Evolutionary conservation across 345 rosid species (phyloP), one percentile per base, ranked within the genome.

Genomic region (Barbarea vulgaris): DNA sequence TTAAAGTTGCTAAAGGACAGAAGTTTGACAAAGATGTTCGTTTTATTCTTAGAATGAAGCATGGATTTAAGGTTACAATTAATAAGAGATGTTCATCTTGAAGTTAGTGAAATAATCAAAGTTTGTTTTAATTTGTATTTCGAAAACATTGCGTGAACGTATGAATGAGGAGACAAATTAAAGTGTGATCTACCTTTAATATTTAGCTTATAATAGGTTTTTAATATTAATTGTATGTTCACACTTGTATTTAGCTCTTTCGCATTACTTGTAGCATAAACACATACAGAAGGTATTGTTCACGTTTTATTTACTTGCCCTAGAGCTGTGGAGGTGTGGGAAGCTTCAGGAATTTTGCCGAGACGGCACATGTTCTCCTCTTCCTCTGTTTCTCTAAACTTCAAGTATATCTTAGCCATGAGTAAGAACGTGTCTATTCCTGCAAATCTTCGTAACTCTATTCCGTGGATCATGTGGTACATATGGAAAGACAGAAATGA

Each of bases 41-140:
- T 56, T 56, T 30, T 1, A 56, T 56, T 56, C 39, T 56, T 30
- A n/a, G 14, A 56, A n/a, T 56, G 22, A 56, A 56, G 39, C 61
- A 56, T 30, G 39, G 39, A 4, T 30, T 56, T n/a, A 56, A 56
- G 61, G 61, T 56, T 56, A 56, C 22, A 30, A 56, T 56, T 30
- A 30, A 9, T 10, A 56, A 56, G 39, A 56, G 61, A n/a, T 30
- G 22, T 9, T 56, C 39, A n/a, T 4, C 7, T 55, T 28, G 13
- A 55, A 1, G 30, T 7, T n/a, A n/a, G 4, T 28, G 39, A 30
- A 30, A 28, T 8, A 4, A 15, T 28, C 10, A 28, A 7, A n/a
- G 21, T 55, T 28, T 56, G 7, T n/a, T 28, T 27, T 54, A 27
- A 27, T 33, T 14, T 27, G 0, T 27, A 14, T 14, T 54, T 54